Evolutionary conservation across 2,329 filamentous ascomycete species (phyloP).

Genomic region (Shiraia bambusicola): DNA sequence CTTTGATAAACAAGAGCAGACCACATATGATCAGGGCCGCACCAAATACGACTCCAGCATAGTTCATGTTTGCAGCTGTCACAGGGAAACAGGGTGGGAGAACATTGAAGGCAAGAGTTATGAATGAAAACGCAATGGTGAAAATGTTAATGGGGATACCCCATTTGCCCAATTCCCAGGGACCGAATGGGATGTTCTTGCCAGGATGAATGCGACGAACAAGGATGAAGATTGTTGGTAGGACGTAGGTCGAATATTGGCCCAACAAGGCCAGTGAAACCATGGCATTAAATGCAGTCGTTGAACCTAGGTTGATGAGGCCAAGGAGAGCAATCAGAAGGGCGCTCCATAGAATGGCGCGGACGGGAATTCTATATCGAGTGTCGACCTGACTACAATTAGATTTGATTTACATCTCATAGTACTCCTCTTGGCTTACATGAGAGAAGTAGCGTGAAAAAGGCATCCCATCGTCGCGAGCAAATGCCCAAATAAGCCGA

Average conservation of each 20-base stretch:
- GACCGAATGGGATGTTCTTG: no score
- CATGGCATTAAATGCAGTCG: conserved; percentile 30
- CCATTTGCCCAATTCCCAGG: no score
- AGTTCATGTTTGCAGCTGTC: no score
- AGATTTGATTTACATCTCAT: no score
- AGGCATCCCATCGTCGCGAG: conserved; percentile 46
- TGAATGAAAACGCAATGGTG: no score
- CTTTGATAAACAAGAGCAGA: no score
- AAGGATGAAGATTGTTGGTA: conserved; percentile 24
- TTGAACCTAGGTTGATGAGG: conserved; percentile 52
- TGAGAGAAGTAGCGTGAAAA: conserved; percentile 25
- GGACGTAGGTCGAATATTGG: conserved; percentile 30
- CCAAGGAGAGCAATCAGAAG: conserved; percentile 46
- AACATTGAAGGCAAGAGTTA: no score
- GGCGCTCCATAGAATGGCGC: conserved; percentile 28
- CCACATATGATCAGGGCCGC: no score
- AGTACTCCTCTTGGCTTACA: no score
- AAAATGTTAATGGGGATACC: no score
- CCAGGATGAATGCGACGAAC: conserved; percentile 32
- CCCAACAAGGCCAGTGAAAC: conserved; percentile 32
- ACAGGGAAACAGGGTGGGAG: no score
- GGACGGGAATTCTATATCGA: conserved; percentile 39
- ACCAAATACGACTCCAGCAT: no score
- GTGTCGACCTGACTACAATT: conserved; percentile 16
- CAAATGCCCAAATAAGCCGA: conserved; percentile 46